These are phyloP conservation scores for Hypoxylon subgilvum DNA, from an alignment of 495 filamentous ascomycete species.

Conservation along the genomic window DNA sequence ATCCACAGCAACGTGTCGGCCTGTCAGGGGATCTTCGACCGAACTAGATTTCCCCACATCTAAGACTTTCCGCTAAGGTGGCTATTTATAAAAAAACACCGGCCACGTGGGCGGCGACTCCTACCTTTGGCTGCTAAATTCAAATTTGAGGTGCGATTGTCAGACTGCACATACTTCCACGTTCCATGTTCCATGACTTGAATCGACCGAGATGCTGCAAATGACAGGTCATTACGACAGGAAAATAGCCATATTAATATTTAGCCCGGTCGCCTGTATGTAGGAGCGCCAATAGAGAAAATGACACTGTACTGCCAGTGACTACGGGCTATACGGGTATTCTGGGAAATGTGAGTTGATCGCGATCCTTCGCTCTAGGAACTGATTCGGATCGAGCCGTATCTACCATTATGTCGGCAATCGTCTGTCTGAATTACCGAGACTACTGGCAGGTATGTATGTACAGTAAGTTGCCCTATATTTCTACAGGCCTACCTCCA, in stretches of 20 bases:
- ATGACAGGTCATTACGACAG: conserved; percentile 2
- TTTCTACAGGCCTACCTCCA: no score
- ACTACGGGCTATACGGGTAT: no score
- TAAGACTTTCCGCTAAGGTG: conserved; percentile 6
- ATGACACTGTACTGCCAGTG: no score
- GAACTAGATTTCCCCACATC: conserved; percentile 16
- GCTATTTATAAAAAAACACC: conserved; percentile 8
- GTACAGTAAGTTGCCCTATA: no score
- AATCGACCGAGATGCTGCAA: neutral
- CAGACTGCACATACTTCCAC: neutral
- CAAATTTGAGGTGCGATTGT: conserved; percentile 13
- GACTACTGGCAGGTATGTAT: no score
- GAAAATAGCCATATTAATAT: neutral
- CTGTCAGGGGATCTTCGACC: conserved; percentile 8
- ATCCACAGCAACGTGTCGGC: conserved; percentile 22
- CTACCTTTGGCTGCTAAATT: neutral
- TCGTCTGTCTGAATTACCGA: no score
- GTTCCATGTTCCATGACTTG: neutral
- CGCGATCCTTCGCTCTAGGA: neutral
- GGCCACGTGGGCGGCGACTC: conserved; percentile 29
- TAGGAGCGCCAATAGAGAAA: no score
- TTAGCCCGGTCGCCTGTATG: no score
- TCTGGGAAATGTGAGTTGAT: neutral
- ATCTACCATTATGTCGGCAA: neutral
- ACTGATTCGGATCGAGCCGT: neutral